A percentile compares a stretch with the other conserved stretches of the same genome.
phyloP scores from a whole-genome alignment of 176 grass and related monocot genomes.

The Aegilops longissima region DNA sequence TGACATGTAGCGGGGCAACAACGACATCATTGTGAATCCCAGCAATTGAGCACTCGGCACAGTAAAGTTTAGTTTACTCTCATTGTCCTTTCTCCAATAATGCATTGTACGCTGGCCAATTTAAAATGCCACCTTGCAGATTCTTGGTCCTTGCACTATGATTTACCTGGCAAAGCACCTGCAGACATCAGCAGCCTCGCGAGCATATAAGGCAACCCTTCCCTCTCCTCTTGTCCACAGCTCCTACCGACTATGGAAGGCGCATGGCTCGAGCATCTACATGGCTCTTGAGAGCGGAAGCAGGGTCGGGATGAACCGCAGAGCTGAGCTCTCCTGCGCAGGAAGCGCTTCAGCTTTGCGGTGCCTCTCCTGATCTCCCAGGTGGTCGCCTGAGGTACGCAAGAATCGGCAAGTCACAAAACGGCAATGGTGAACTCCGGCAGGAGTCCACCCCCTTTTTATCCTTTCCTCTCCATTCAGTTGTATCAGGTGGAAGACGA shows the following conservation, averaged over 20 bases:
- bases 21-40: constrained; percentile 29
- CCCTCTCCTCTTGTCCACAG: constrained; percentile 27
- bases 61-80: constrained; percentile 38
- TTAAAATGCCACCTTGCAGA: constrained; percentile 29
- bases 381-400: constrained; percentile 37
- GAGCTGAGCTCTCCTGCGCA: constrained; percentile 21
- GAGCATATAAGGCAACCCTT: constrained; percentile 28
- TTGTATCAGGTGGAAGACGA: constrained; percentile 21
- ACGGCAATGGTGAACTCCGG: constrained; percentile 50
- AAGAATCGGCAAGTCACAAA: constrained; percentile 59
- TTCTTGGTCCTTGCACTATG: constrained; percentile 28
- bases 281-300: constrained; percentile 47
- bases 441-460: constrained; percentile 26
- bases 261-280: constrained; percentile 49
- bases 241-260: constrained; percentile 30
- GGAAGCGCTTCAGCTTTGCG: constrained; percentile 21
- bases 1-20: constrained; percentile 30
- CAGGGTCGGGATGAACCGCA: constrained; percentile 15
- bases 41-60: constrained; percentile 46
- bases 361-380: constrained; percentile 33
- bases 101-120: constrained; percentile 29
- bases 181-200: constrained; percentile 26
- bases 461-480: background rate
- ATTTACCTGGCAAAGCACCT: constrained; percentile 32
- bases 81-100: constrained; percentile 45